Evolutionary conservation across 805 yeast genomes (phyloP).

Genomic region (Ogataea angusta): DNA sequence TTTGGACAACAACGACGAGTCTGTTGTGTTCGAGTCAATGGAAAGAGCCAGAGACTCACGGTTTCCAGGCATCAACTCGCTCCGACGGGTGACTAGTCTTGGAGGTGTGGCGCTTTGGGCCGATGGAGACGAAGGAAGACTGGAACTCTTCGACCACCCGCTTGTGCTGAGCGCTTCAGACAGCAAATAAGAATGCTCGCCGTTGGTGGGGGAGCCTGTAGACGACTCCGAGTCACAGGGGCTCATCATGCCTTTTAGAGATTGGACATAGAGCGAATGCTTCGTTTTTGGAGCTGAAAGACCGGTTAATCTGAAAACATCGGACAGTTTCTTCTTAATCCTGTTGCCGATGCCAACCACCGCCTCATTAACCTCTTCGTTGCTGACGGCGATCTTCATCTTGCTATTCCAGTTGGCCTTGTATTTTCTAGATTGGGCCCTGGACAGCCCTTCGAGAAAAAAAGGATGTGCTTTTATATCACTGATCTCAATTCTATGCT

Average conservation of each 20-base stretch:
- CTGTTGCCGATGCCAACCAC: constrained; percentile 77
- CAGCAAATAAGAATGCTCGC: constrained; percentile 14
- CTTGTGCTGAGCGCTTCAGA: constrained; percentile 16
- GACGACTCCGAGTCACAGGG: constrained; percentile 19
- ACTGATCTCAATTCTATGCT: constrained; percentile 59
- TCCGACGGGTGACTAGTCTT: neutral
- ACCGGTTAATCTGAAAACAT: constrained; percentile 33
- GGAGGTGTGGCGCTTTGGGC: constrained; percentile 1
- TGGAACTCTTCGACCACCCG: neutral
- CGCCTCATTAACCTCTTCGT: constrained; percentile 71
- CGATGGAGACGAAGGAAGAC: constrained; percentile 1
- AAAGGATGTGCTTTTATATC: constrained; percentile 81
- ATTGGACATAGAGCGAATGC: constrained; percentile 17
- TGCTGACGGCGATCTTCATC: constrained; percentile 54
- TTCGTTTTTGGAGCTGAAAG: constrained; percentile 15
- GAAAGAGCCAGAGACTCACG: constrained; percentile 21
- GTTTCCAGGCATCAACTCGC: constrained; percentile 5
- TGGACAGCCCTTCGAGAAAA: constrained; percentile 30
- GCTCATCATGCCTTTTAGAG: constrained; percentile 14
- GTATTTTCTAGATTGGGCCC: constrained; percentile 28
- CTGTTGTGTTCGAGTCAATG: constrained; percentile 30
- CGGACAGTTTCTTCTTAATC: constrained; percentile 49
- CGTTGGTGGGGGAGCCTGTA: constrained; percentile 2
- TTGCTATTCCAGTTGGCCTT: constrained; percentile 28
- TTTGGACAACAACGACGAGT: constrained; percentile 28